Conservation (phyloP, 2,329 filamentous ascomycete genomes). For the Epichloe sibirici region DNA sequence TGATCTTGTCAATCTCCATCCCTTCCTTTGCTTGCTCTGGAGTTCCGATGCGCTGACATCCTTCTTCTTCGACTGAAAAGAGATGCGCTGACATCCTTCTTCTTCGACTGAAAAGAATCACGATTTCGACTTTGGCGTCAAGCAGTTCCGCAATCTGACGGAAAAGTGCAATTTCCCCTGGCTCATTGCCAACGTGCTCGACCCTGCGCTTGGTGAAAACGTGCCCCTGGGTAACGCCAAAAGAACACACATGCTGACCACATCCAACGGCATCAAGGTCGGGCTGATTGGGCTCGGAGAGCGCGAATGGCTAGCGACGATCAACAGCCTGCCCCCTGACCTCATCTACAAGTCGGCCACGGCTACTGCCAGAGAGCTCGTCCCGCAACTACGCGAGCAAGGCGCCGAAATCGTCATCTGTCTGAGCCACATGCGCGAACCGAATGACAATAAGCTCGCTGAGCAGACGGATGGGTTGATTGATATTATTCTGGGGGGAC, state of each 20-base stretch:
- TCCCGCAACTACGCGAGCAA: conserved; percentile 58
- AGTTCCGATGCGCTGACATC: too few species aligned
- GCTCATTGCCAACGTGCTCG: conserved; percentile 79
- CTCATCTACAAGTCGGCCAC: conserved; percentile 72
- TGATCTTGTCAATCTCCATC: neutral
- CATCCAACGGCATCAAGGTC: conserved; percentile 75
- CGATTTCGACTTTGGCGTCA: conserved; percentile 82
- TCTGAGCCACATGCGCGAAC: conserved; percentile 75
- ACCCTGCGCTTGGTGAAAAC: conserved; percentile 65
- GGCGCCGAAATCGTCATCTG: conserved; percentile 77
- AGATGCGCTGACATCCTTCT: conserved; percentile 21
- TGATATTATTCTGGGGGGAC: conserved; percentile 82
- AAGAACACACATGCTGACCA: conserved; percentile 63
- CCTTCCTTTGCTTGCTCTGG: neutral
- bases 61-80: too few species aligned
- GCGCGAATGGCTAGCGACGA: conserved; percentile 79
- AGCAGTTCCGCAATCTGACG: conserved; percentile 63
- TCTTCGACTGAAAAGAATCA: conserved; percentile 43
- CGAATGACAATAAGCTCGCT: conserved; percentile 80
- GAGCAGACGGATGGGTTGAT: conserved; percentile 60
- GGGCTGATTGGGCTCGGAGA: conserved; percentile 79
- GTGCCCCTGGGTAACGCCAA: conserved; percentile 65
- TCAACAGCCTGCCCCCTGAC: conserved; percentile 73
- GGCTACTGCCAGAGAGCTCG: conserved; percentile 61
- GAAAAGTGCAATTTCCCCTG: conserved; percentile 74